Conservation (phyloP, 768 basidiomycete species). For the Rubroboletus satanas region DNA sequence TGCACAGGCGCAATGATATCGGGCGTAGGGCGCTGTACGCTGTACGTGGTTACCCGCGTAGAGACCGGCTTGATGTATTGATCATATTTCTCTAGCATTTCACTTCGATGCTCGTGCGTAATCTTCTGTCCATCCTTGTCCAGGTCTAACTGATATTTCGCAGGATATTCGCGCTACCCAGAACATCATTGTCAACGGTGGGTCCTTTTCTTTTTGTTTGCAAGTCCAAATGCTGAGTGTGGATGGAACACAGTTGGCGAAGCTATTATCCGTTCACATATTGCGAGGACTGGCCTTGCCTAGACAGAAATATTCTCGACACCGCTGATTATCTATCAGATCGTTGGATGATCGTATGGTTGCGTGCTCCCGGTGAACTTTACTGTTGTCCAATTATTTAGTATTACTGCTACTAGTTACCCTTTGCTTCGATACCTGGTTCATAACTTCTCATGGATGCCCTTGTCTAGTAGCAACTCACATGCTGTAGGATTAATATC, state of each 20-base stretch:
- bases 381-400: conserved; percentile 16
- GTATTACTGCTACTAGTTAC: conserved; percentile 25
- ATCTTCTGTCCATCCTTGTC: not conserved
- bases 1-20: conserved; percentile 63
- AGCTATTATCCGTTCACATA: conserved; percentile 63
- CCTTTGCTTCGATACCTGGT: conserved; percentile 25
- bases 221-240: conserved; percentile 1
- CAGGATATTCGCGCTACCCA: conserved; percentile 69
- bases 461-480: conserved; percentile 20
- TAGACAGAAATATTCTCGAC: conserved; percentile 9
- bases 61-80: conserved; percentile 6
- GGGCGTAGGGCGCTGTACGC: conserved; percentile 59
- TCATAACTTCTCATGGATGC: conserved; percentile 15
- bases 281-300: conserved; percentile 48
- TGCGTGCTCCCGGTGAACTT: conserved; percentile 5
- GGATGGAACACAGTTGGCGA: conserved; percentile 48
- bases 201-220: conserved; percentile 15
- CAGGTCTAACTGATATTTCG: not conserved
- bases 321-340: conserved; percentile 3
- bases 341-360: conserved; percentile 12
- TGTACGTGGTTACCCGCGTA: conserved; percentile 40
- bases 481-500: conserved; percentile 20
- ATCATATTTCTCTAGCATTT: conserved; percentile 47
- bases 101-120: conserved; percentile 61
- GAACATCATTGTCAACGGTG: conserved; percentile 59